Evolutionary conservation across 495 filamentous ascomycete genomes (phyloP).

Genomic region (Tuber aestivum): DNA sequence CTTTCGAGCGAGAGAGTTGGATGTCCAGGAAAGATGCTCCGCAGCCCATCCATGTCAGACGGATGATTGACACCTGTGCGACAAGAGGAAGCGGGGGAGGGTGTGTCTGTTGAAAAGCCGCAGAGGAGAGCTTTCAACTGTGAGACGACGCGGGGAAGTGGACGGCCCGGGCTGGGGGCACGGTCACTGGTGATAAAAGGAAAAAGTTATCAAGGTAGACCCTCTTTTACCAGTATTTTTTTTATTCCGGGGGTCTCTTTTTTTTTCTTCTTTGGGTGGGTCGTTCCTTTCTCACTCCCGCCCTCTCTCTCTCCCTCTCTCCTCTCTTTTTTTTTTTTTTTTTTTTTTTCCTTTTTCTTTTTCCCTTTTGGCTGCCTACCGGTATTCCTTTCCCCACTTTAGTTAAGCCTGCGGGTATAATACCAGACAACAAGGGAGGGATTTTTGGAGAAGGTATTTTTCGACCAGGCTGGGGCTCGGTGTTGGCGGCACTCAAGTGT

Average conservation of each 20-base stretch:
- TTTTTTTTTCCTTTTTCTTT: not conserved
- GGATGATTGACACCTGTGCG: slow-evolving; percentile 13
- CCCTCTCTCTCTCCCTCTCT: not conserved
- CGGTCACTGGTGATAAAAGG: slow-evolving; percentile 4
- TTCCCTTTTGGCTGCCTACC: not conserved
- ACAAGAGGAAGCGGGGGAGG: not conserved
- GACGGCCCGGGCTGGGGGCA: slow-evolving; percentile 5
- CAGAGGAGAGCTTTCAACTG: slow-evolving; percentile 22
- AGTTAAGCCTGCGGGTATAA: not conserved
- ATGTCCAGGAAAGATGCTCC: slow-evolving; percentile 24
- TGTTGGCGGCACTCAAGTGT: slow-evolving; percentile 2
- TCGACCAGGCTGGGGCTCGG: slow-evolving; percentile 5
- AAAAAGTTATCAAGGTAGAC: slow-evolving; percentile 8
- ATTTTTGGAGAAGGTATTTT: slow-evolving; percentile 7
- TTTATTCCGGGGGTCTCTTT: not conserved
- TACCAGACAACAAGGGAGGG: slow-evolving; percentile 12
- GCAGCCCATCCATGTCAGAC: slow-evolving; percentile 27
- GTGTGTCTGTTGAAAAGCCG: slow-evolving; percentile 10
- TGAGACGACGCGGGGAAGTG: slow-evolving; percentile 7
- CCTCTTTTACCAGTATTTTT: slow-evolving; percentile 8
- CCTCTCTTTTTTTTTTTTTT: not conserved
- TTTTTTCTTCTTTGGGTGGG: not conserved
- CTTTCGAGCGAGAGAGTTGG: slow-evolving; percentile 18
- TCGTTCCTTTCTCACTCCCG: not conserved
- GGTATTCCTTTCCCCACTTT: not conserved